Conservation (phyloP, 2,329 filamentous ascomycete genomes). For the Acephala macrosclerotiorum region DNA sequence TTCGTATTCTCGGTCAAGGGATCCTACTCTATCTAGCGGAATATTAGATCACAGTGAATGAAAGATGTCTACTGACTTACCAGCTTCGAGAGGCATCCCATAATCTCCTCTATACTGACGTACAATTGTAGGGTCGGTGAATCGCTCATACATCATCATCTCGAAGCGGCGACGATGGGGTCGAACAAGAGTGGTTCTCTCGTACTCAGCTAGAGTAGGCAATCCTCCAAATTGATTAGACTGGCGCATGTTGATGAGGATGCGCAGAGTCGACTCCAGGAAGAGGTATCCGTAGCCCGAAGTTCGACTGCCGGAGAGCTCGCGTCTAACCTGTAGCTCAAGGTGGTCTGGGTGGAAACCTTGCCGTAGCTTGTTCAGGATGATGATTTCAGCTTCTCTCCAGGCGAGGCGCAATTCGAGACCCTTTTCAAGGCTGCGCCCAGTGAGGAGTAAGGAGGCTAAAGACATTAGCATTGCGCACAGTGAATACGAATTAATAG, state of each 20-base stretch:
- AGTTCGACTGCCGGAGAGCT: not conserved
- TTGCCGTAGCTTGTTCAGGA: not conserved
- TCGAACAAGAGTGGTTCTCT: not conserved
- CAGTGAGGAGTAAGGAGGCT: not conserved
- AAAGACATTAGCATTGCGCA: not conserved
- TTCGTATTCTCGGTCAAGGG: slow-evolving; percentile 1
- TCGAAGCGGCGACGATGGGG: not conserved
- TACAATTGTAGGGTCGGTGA: not conserved
- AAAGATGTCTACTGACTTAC: not conserved
- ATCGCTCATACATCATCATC: not conserved
- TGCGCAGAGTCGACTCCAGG: slow-evolving; percentile 10
- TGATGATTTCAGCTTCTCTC: slow-evolving; percentile 12
- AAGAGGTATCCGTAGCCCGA: not conserved
- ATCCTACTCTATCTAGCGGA: not conserved
- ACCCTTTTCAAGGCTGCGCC: not conserved
- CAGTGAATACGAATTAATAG: not conserved
- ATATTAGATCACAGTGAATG: not conserved
- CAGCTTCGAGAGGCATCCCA: not conserved
- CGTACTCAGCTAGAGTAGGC: not conserved
- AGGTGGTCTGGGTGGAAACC: slow-evolving; percentile 3
- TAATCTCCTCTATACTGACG: not conserved
- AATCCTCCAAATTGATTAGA: not conserved
- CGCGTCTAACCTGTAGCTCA: not conserved
- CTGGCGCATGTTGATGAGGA: slow-evolving; percentile 10
- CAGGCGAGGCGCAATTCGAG: not conserved